Conservation (phyloP, 768 basidiomycete genomes). For the Sistotremastrum suecicum region DNA sequence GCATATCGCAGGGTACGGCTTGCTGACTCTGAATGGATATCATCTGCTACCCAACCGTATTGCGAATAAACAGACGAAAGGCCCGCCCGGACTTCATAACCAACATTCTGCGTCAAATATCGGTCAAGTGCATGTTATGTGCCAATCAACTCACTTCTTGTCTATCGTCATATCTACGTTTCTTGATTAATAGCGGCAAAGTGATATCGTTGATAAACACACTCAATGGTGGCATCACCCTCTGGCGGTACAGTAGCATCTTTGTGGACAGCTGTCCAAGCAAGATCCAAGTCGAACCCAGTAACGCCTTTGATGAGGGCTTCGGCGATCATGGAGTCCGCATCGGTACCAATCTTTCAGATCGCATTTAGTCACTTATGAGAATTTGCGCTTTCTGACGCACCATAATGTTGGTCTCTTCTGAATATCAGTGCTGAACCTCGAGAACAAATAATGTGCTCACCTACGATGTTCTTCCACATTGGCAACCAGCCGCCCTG, state of each 20-base stretch:
- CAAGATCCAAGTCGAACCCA: constrained; percentile 46
- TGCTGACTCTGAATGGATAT: constrained; percentile 66
- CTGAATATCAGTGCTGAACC: background rate
- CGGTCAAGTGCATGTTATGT: too few species aligned
- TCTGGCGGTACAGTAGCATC: constrained; percentile 52
- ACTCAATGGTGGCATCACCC: constrained; percentile 39
- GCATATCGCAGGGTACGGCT: constrained; percentile 71
- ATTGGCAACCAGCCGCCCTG: constrained; percentile 75
- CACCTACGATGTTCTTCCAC: constrained; percentile 79
- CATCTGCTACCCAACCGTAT: constrained; percentile 65
- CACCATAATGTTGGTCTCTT: constrained; percentile 78
- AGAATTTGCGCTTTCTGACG: background rate
- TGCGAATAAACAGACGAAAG: constrained; percentile 51
- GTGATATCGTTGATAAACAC: constrained; percentile 10
- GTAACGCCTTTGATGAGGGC: constrained; percentile 51
- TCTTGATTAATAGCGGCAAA: background rate
- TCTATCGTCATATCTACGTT: constrained; percentile 48
- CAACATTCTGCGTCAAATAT: constrained; percentile 34
- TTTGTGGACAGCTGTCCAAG: constrained; percentile 65
- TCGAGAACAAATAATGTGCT: constrained; percentile 7
- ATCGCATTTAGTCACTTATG: background rate
- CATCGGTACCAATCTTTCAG: constrained; percentile 62
- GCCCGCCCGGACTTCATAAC: constrained; percentile 73
- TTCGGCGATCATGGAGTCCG: constrained; percentile 64
- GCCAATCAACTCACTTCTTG: constrained; percentile 36